These are phyloP conservation scores for Xylariaceae sp. DNA, from an alignment of 2,329 filamentous ascomycete species.

Conservation along the genomic window DNA sequence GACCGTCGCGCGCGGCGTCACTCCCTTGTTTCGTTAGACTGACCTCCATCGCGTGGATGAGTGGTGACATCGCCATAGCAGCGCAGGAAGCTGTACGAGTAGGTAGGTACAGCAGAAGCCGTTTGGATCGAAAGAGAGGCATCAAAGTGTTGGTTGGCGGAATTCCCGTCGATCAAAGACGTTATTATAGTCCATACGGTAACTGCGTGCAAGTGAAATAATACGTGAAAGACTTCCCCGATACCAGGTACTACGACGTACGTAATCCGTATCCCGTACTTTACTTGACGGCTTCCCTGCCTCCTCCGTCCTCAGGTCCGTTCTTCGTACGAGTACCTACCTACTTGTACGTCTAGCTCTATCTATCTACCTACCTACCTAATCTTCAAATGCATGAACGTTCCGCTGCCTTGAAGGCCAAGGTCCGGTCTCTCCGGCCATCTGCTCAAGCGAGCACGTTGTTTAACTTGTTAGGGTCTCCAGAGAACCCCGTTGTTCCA, in stretches of 20 bases:
- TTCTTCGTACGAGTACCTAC: too few relatives aligned
- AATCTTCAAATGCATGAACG: not conserved
- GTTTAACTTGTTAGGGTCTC: not conserved
- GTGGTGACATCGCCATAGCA: not conserved
- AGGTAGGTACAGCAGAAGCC: not conserved
- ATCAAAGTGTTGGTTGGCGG: too few relatives aligned
- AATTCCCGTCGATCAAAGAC: too few relatives aligned
- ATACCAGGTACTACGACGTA: too few relatives aligned
- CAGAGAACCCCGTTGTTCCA: not conserved
- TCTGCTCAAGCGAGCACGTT: not conserved
- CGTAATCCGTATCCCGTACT: too few relatives aligned
- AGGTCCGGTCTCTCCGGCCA: not conserved
- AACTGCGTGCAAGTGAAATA: too few relatives aligned
- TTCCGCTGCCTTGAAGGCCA: not conserved
- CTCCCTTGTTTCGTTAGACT: not conserved
- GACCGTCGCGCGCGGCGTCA: not conserved
- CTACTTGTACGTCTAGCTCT: too few relatives aligned
- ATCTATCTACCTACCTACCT: not conserved
- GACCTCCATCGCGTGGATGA: not conserved
- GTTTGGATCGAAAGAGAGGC: not conserved
- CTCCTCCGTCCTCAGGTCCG: too few relatives aligned
- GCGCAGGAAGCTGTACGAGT: not conserved
- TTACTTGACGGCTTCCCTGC: too few relatives aligned
- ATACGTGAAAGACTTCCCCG: too few relatives aligned
- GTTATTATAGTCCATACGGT: too few relatives aligned